These are phyloP conservation scores for Candida verbasci DNA, from an alignment of 805 yeast genomes.

Conservation along the genomic window DNA sequence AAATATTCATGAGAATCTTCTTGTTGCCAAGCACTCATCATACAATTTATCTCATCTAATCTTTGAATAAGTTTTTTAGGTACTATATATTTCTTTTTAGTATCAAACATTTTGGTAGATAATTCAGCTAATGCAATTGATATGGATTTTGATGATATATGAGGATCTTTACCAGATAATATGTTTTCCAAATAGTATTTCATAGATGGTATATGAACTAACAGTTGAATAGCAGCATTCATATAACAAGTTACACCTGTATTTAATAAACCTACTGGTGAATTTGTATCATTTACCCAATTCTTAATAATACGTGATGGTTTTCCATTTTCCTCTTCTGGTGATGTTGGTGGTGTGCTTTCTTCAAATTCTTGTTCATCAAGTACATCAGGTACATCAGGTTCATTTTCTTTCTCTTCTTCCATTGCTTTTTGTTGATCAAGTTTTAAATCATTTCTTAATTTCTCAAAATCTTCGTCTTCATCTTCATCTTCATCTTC, in stretches of 20 bases:
- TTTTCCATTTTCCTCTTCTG: conserved; percentile 37
- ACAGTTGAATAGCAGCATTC: conserved; percentile 89
- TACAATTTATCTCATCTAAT: conserved; percentile 81
- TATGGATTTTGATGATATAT: conserved; percentile 54
- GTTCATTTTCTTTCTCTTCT: conserved; percentile 6
- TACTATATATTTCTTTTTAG: conserved; percentile 54
- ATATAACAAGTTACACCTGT: conserved; percentile 97
- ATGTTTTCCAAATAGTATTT: conserved; percentile 77
- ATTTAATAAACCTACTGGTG: conserved; percentile 74
- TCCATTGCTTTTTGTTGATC: conserved; percentile 12
- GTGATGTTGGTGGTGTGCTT: conserved; percentile 11
- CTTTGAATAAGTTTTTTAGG: conserved; percentile 71
- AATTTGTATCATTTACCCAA: no score
- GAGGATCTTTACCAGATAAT: conserved; percentile 46
- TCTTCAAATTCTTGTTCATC: conserved; percentile 6
- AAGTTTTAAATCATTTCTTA: conserved; percentile 13
- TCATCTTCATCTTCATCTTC: conserved; percentile 10
- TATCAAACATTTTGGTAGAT: conserved; percentile 62
- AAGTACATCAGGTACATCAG: conserved; percentile 18
- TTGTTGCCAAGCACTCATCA: conserved; percentile 97
- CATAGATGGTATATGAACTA: conserved; percentile 87
- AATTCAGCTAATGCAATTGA: conserved; percentile 66
- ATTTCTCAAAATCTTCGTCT: conserved; percentile 12
- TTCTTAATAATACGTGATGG: conserved; percentile 57
- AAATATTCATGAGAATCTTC: conserved; percentile 97